Conservation (phyloP, 345 rosid species). For the Populus nigra region DNA sequence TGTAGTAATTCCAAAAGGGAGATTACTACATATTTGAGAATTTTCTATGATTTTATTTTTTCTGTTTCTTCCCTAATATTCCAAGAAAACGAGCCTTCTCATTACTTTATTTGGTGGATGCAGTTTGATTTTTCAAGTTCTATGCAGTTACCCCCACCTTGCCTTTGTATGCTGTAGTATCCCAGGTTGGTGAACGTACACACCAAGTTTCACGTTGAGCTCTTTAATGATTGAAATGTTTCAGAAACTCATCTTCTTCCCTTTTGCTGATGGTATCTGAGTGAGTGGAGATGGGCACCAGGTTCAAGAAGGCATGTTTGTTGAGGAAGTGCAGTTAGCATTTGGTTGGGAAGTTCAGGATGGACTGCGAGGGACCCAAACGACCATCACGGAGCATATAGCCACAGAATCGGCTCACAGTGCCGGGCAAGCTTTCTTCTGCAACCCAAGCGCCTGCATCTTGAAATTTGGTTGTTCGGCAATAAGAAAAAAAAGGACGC, state of each 20-base stretch:
- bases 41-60: not conserved
- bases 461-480: not conserved
- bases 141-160: conserved; percentile 88
- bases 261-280: not conserved
- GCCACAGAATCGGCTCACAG: conserved; percentile 10
- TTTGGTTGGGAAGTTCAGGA: conserved; percentile 32
- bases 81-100: not conserved
- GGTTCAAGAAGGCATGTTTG: conserved; percentile 48
- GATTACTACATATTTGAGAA: not conserved
- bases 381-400: not conserved
- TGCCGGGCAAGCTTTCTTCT: conserved; percentile 9
- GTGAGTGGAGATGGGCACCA: conserved; percentile 62
- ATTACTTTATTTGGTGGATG: conserved; percentile 5
- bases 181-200: conserved; percentile 43
- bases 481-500: not conserved
- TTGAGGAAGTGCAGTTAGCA: conserved; percentile 16
- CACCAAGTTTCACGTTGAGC: not conserved
- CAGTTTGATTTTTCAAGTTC: conserved; percentile 79
- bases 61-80: not conserved
- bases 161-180: conserved; percentile 70
- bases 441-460: not conserved
- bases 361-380: not conserved
- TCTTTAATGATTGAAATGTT: not conserved
- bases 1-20: conserved; percentile 47
- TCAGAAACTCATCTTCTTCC: not conserved